Base-by-base conservation (phyloP, 2,329 filamentous ascomycete species). In the Pseudogymnoascus sp. region DNA sequence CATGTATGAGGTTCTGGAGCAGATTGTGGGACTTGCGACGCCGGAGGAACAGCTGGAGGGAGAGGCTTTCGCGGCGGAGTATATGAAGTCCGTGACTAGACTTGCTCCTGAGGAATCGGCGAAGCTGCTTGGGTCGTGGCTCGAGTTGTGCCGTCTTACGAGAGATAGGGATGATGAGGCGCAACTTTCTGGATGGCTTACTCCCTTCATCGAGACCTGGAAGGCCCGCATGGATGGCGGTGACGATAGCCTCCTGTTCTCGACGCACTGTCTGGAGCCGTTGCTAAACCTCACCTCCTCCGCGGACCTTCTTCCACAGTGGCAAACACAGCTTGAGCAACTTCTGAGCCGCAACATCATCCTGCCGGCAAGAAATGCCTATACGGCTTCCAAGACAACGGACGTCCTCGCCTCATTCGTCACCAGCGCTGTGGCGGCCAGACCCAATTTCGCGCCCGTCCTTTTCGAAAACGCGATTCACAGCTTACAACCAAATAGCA, bases 391-490 rank as follows among this genome's bases (percentile, higher is more conserved):
- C 11, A 40, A 36, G 16, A 65, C 69, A 42, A 62, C 66, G 4
- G 64, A 66, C 16, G 51, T 74, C 51, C 47, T 74, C 10, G 69
- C 64, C 57, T 45, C 62, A 61, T 51, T 62, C 47, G 40, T 31
- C 34, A 23, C 60, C 62, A 61, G 67, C 11, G 62, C 68, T 37
- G 66, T 73, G 40, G 54, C 70, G 18, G 61, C 69, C 39, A 67
- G 71, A 62, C 60, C 76, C 26, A 71, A 73, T 5, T 73, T 79
- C 75, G 62, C 73, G 72, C 75, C 79, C 0, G 70, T 77, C 7
- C 70, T 81, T 5, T 78, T 81, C 61, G 76, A 79, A 62, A 75
- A 79, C 64, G 77, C 79, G 3, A 75, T 77, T 23, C 75, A 77
- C 37, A 77, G 77, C 37, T 73, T 80, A 14, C 77, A 71, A n/a